Evolutionary conservation across 495 filamentous ascomycete species (phyloP), one percentile per base, ranked within the genome.

Genomic region (Penicillium angulare): DNA sequence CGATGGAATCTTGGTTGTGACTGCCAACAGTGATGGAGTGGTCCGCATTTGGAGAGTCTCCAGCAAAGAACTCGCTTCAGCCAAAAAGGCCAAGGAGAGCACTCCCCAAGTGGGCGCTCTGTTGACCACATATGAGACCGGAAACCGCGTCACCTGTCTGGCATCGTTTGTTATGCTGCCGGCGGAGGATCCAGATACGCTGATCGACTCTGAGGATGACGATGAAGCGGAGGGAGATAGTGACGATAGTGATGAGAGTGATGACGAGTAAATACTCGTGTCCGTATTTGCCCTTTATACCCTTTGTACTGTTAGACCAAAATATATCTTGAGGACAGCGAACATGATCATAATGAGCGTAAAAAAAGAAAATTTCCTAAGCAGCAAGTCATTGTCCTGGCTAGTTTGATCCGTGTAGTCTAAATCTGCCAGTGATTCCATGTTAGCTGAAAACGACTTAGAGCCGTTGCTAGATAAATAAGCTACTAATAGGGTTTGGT

Each of bases 111-210:
- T 90, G 18, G 92, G 91, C 26, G 78, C 72, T 50, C 68, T 96
- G 31, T 60, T 96, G 36, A 90, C 82, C 10, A 85, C 82, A 45
- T 92, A 91, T 55, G 86, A 89, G 64, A 97, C 92, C 7, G 83
- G 85, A 26, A 87, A 91, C 64, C 79, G 93, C 40, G 91, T 98
- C 51, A 98, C 92, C 9, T 98, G 93, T 65, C 49, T 98, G 55
- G 83, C 77, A 49, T 85, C 87, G 35, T 97, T 96, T 66, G 73
- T 88, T 50, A 95, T 97, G 92, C 43, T 74, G 50, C 60, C 67
- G 36, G 56, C 73, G 1, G 70, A 74, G 40, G 66, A 73, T 49
- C 55, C 64, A 26, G 65, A 64, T 7, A 61, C 59, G 6, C 56
- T 67, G 16, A 49, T 66, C 24, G 69, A 66, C 39, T 64, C 63